These are phyloP conservation scores for Fagus sylvatica DNA, from an alignment of 306 rosid species.

Conservation along the genomic window DNA sequence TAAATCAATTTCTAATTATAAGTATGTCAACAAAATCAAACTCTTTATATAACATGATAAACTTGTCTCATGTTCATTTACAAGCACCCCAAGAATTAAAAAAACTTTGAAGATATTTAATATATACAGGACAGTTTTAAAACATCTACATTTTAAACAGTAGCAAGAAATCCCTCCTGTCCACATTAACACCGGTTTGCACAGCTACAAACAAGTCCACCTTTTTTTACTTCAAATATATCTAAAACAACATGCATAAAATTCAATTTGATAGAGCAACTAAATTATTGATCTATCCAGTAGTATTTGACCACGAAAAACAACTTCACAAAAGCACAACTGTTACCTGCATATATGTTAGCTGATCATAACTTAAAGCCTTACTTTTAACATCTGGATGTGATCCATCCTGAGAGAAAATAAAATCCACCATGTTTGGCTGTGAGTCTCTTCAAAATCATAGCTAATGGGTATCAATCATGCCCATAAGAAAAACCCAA, in stretches of 20 bases:
- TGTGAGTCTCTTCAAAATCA: constrained; percentile 18
- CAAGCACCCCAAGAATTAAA: not conserved
- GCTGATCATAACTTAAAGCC: constrained; percentile 79
- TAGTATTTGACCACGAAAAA: not conserved
- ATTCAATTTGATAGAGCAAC: not conserved
- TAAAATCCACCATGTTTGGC: constrained; percentile 13
- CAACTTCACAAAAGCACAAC: not conserved
- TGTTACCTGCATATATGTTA: constrained; percentile 85
- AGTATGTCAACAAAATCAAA: not conserved
- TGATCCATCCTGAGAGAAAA: constrained; percentile 72
- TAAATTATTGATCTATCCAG: not conserved
- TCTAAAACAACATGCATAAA: not conserved
- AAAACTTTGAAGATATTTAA: not conserved
- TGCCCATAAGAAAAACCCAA: constrained; percentile 18
- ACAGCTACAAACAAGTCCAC: not conserved
- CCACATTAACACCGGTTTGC: not conserved
- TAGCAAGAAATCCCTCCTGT: not conserved
- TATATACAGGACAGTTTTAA: not conserved
- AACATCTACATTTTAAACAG: not conserved
- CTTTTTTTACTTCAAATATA: not conserved
- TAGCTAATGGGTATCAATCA: constrained; percentile 12
- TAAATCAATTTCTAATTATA: not conserved
- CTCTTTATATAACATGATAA: not conserved
- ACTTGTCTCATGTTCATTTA: not conserved
- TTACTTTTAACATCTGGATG: constrained; percentile 64